A percentile compares a stretch with the other conserved stretches of the same genome.
Conservation (phyloP, 2,329 filamentous ascomycete genomes). For the Paecilomyces formosus region DNA sequence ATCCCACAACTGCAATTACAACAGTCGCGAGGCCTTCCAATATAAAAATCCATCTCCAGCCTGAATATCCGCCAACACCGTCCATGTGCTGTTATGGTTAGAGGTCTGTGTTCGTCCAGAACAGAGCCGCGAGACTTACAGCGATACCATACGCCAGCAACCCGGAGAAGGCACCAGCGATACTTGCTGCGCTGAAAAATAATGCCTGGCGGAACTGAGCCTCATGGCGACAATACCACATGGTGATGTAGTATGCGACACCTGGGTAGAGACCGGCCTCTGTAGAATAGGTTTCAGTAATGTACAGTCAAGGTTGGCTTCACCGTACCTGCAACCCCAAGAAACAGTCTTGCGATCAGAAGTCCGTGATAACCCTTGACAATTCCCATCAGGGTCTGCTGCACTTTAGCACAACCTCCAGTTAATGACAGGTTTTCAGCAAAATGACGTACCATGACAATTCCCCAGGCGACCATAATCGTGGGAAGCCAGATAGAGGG, state of each 20-base stretch:
- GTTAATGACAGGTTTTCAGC: no score
- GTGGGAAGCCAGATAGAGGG: slow-evolving; percentile 23
- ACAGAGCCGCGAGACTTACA: slow-evolving; percentile 14
- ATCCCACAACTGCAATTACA: slow-evolving; percentile 34
- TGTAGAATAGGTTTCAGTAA: slow-evolving; percentile 3
- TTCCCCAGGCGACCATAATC: slow-evolving; percentile 37
- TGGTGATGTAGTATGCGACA: slow-evolving; percentile 37
- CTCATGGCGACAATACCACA: slow-evolving; percentile 40
- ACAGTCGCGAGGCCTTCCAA: slow-evolving; percentile 42
- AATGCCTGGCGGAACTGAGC: slow-evolving; percentile 38
- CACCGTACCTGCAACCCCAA: slow-evolving; percentile 21
- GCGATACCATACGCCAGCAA: slow-evolving; percentile 46
- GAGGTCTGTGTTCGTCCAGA: background rate
- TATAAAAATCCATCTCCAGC: slow-evolving; percentile 39
- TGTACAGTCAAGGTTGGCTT: background rate
- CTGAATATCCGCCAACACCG: slow-evolving; percentile 27
- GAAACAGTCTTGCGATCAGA: slow-evolving; percentile 41
- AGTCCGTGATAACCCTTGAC: slow-evolving; percentile 41
- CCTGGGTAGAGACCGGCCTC: slow-evolving; percentile 38
- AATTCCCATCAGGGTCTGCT: slow-evolving; percentile 42
- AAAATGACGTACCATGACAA: slow-evolving; percentile 31
- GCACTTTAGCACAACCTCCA: background rate
- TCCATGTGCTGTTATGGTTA: slow-evolving; percentile 22
- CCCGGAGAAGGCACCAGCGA: slow-evolving; percentile 48
- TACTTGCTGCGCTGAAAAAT: slow-evolving; percentile 40